These are phyloP conservation scores for Pythium sukuiense DNA, from an alignment of 352 stramenopile genomes.

Conservation along the genomic window DNA sequence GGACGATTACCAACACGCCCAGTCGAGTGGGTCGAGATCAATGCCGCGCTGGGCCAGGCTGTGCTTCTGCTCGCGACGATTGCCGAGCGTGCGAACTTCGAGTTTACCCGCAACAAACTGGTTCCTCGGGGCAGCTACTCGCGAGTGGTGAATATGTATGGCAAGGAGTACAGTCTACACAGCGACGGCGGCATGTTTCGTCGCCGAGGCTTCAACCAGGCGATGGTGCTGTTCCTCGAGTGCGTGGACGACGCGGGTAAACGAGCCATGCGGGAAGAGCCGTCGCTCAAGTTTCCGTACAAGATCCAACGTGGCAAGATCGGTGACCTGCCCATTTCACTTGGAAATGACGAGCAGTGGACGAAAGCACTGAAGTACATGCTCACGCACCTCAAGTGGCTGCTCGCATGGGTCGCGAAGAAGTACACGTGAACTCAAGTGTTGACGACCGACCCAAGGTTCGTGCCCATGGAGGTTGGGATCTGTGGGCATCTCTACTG, in stretches of 20 bases:
- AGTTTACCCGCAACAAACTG: conserved; percentile 82
- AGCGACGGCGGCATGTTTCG: conserved; percentile 87
- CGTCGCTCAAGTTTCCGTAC: conserved; percentile 89
- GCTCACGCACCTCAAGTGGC: conserved; percentile 89
- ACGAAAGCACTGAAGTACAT: conserved; percentile 86
- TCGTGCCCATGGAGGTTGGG: neutral
- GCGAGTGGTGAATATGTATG: conserved; percentile 83
- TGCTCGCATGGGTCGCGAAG: conserved; percentile 92
- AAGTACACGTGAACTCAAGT: conserved; percentile 51
- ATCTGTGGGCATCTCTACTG: neutral
- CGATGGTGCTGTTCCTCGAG: conserved; percentile 89
- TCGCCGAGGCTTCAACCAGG: conserved; percentile 90
- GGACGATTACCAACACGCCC: conserved; percentile 76
- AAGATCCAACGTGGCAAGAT: conserved; percentile 90
- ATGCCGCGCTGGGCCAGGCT: conserved; percentile 82
- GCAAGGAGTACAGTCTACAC: conserved; percentile 80
- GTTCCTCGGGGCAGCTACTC: conserved; percentile 85
- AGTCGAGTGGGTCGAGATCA: conserved; percentile 91
- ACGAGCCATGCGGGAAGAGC: conserved; percentile 87
- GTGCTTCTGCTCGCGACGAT: conserved; percentile 86
- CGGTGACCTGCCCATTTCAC: conserved; percentile 83
- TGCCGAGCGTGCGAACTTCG: conserved; percentile 72
- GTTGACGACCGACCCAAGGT: neutral
- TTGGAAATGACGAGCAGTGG: conserved; percentile 91
- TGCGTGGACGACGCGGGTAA: conserved; percentile 87